phyloP scores from a whole-genome alignment of 1,139 yeast species.

The Taphrina populina region DNA sequence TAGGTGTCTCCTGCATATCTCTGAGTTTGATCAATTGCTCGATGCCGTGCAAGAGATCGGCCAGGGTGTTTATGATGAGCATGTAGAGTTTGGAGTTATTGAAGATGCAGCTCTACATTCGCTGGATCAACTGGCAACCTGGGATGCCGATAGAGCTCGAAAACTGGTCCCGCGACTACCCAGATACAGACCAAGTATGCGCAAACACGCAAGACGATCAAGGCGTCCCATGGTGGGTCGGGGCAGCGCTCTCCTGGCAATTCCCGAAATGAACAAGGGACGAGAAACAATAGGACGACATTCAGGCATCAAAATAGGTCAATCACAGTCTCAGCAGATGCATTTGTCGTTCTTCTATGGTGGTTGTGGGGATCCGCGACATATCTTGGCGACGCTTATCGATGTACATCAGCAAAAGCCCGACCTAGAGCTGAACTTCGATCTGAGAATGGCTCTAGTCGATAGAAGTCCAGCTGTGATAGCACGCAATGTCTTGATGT shows the following conservation, averaged over 20 bases:
- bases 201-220: constrained; percentile 5
- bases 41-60: constrained; percentile 31
- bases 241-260: constrained; percentile 6
- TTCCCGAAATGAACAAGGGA: constrained; percentile 3
- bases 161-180: constrained; percentile 23
- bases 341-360: constrained; percentile 26
- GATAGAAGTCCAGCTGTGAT: constrained; percentile 26
- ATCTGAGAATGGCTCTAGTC: constrained; percentile 18
- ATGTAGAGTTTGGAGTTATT: constrained; percentile 30
- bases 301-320: constrained; percentile 4
- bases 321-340: constrained; percentile 13
- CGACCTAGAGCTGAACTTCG: constrained; percentile 2
- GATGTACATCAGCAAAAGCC: constrained; percentile 25
- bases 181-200: constrained; percentile 16
- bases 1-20: constrained; percentile 27
- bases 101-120: constrained; percentile 32
- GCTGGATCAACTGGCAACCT: constrained; percentile 27
- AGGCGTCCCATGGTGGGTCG: constrained; percentile 8
- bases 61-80: constrained; percentile 27
- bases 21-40: constrained; percentile 28
- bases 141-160: constrained; percentile 22
- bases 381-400: constrained; percentile 24
- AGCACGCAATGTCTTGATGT: constrained; percentile 21
- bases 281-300: constrained; percentile 1
- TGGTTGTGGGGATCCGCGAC: constrained; percentile 30